Evolutionary conservation across 2,329 filamentous ascomycete species (phyloP).

Genomic region (Fusarium siculi): DNA sequence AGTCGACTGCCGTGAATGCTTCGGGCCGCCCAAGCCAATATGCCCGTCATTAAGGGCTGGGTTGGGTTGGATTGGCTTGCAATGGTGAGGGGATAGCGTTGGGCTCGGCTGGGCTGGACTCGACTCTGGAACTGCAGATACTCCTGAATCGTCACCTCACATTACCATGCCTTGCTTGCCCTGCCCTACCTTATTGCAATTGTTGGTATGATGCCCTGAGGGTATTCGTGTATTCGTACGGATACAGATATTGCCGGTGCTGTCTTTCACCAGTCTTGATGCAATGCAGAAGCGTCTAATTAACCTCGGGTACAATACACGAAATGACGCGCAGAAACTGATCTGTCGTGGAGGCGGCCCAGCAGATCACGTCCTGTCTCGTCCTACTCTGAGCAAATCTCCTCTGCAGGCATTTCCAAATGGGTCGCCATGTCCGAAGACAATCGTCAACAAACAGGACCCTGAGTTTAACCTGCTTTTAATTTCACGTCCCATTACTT

Average conservation of each 20-base stretch:
- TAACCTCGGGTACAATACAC: slow-evolving; percentile 30
- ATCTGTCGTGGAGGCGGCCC: slow-evolving; percentile 24
- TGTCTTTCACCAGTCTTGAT: slow-evolving; percentile 3
- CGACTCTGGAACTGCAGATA: slow-evolving; percentile 9
- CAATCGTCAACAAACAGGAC: slow-evolving; percentile 17
- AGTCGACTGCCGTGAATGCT: slow-evolving; percentile 32
- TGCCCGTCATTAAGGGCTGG: slow-evolving; percentile 23
- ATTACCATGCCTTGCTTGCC: not conserved
- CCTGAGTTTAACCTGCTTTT: slow-evolving; percentile 31
- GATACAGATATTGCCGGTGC: not conserved
- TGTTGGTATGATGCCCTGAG: not conserved
- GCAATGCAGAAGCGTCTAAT: slow-evolving; percentile 9
- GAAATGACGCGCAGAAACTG: slow-evolving; percentile 29
- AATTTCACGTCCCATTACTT: slow-evolving; percentile 19
- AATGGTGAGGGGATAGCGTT: slow-evolving; percentile 15
- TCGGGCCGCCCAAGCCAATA: slow-evolving; percentile 38
- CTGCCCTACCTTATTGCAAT: not conserved
- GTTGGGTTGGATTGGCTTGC: slow-evolving; percentile 7
- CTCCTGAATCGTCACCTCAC: slow-evolving; percentile 22
- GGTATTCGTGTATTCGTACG: not conserved
- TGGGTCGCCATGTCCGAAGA: slow-evolving; percentile 21
- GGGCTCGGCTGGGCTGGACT: slow-evolving; percentile 7
- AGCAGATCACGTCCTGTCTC: slow-evolving; percentile 29
- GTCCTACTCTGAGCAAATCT: not conserved
- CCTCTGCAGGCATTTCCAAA: slow-evolving; percentile 26